These are phyloP conservation scores for Phyllosticta paracitricarpa DNA, from an alignment of 2,329 filamentous ascomycete species.

Conservation along the genomic window DNA sequence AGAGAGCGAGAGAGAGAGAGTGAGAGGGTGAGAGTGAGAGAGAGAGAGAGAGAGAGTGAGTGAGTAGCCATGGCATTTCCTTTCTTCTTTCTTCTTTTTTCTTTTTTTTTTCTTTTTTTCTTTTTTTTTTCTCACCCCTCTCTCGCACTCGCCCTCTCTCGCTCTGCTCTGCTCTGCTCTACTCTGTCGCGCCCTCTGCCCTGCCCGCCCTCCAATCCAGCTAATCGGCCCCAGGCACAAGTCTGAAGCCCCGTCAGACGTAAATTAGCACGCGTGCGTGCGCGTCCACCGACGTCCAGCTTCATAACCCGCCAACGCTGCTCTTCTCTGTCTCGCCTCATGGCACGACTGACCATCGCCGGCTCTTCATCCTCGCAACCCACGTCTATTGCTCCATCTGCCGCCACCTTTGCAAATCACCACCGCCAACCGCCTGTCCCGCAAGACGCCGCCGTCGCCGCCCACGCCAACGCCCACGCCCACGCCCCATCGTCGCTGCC, in stretches of 20 bases:
- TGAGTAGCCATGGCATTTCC: not conserved
- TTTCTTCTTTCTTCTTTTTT: not conserved
- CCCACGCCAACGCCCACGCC: not conserved
- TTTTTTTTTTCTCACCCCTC: slow-evolving; percentile 1
- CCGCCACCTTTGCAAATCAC: not conserved
- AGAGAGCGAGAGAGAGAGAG: no score
- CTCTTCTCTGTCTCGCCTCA: not conserved
- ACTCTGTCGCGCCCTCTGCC: not conserved
- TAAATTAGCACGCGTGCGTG: not conserved
- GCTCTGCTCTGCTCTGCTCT: not conserved
- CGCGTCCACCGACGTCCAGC: not conserved
- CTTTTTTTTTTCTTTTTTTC: not conserved
- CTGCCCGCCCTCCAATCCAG: not conserved
- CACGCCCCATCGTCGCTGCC: not conserved
- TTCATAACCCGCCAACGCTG: not conserved
- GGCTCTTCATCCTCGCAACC: not conserved
- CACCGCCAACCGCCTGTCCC: not conserved
- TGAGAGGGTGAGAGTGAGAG: no score
- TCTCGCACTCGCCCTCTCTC: not conserved
- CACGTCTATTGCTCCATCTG: not conserved
- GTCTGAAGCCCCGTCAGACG: not conserved
- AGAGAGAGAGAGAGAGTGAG: no score
- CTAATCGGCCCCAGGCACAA: not conserved
- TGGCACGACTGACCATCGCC: slow-evolving; percentile 1
- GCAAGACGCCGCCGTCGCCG: not conserved